Evolutionary conservation across 2,329 filamentous ascomycete genomes (phyloP), one percentile per base, ranked within the genome.

Genomic region (Capronia coronata): DNA sequence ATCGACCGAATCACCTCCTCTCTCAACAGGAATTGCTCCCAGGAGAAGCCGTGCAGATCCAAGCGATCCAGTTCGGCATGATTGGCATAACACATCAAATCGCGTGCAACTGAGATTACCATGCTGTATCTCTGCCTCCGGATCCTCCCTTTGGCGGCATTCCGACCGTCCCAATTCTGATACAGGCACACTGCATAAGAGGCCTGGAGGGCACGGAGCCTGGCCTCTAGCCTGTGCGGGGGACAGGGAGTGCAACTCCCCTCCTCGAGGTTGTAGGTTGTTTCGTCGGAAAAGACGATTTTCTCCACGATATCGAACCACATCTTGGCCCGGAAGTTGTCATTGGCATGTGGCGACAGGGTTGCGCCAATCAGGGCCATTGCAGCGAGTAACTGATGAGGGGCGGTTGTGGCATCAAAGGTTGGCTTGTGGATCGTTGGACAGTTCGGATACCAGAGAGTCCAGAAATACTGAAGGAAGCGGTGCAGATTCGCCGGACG

Each of bases 231-330:
- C n/a, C 41, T 58, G 0, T 51, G 44, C 2, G 51, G 45, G 22
- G 52, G 30, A 3, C 57, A 43, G 22, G 67, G 62, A 13, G 59
- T 61, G 52, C 65, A 66, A 32, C 23, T 27, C 23, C 23, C 23
- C 10, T 27, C 23, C 23, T 27, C 23, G 23, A 27, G 5, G 10
- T 27, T 27, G 23, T 27, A 68, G 66, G 46, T 66, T 63, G 13
- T 65, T 63, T 65, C 63, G 19, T 68, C 66, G 14, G 60, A 62
- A 41, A 69, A 70, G 3, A 65, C 64, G 52, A 68, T 64, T 51
- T 54, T 67, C 44, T 70, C 67, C 4, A 68, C 66, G 32, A 63
- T 65, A 51, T 68, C 65, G 52, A 67, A 64, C 67, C 66, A 69
- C 27, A 61, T 54, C 16, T 54, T 61, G 1, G 64, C 65, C n/a